A percentile compares a stretch with the other conserved stretches of the same genome.
phyloP scores from a whole-genome alignment of 495 filamentous ascomycete species.

The Podospora australis region DNA sequence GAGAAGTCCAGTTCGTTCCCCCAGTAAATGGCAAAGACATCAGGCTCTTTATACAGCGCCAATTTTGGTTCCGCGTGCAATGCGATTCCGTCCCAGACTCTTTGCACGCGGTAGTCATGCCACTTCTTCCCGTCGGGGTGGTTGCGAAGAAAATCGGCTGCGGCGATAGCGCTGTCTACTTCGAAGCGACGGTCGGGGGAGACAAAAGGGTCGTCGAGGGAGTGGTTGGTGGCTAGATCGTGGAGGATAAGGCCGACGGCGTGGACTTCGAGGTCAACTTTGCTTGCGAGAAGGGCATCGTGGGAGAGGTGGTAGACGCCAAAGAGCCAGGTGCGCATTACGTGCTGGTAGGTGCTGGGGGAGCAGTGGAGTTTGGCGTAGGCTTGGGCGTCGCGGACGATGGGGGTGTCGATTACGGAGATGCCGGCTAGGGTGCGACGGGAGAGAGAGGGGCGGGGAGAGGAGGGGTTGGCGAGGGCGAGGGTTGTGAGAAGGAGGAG shows the following conservation, averaged over 20 bases:
- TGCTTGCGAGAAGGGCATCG: constrained; percentile 10
- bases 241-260: constrained; percentile 30
- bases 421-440: neutral
- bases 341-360: neutral
- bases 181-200: constrained; percentile 36
- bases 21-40: constrained; percentile 26
- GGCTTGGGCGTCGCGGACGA: neutral
- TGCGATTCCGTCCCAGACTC: constrained; percentile 39
- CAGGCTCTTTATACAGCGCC: constrained; percentile 33
- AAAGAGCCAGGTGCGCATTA: neutral
- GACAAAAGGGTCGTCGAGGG: constrained; percentile 19
- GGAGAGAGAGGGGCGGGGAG: neutral
- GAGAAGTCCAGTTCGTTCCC: constrained; percentile 34
- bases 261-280: constrained; percentile 27
- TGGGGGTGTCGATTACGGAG: neutral
- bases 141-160: constrained; percentile 27
- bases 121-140: constrained; percentile 11
- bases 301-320: neutral
- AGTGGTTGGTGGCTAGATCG: constrained; percentile 17
- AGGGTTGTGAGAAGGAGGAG: neutral
- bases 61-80: constrained; percentile 34
- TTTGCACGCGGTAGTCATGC: constrained; percentile 18
- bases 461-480: neutral
- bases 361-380: neutral
- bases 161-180: constrained; percentile 18